These are phyloP conservation scores for Hypocrella siamensis DNA, from an alignment of 2,329 filamentous ascomycete species.

Conservation along the genomic window DNA sequence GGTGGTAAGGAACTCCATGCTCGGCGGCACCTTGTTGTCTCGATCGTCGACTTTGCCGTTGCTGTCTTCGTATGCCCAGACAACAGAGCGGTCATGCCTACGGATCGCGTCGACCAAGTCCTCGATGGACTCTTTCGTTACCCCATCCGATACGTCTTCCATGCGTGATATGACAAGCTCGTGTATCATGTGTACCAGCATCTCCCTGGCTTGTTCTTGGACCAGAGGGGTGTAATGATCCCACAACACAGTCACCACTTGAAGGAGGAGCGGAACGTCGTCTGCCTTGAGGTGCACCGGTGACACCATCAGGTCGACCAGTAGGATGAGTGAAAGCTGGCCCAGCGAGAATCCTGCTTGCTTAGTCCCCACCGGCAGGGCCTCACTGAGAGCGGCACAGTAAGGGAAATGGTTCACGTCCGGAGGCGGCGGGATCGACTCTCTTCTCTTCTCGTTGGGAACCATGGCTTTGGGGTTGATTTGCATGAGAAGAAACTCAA, in stretches of 20 bases:
- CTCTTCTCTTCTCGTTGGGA: constrained; percentile 64
- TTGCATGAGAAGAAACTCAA: constrained; percentile 84
- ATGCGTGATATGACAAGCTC: constrained; percentile 75
- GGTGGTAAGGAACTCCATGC: constrained; percentile 73
- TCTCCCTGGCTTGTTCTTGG: constrained; percentile 90
- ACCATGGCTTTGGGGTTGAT: constrained; percentile 97
- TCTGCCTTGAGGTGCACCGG: constrained; percentile 68
- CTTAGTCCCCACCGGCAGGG: constrained; percentile 77
- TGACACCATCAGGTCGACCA: constrained; percentile 92
- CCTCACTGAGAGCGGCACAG: constrained; percentile 67
- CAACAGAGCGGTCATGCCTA: constrained; percentile 65
- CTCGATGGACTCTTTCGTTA: constrained; percentile 62
- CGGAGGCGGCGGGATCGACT: constrained; percentile 50
- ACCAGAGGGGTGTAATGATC: constrained; percentile 93
- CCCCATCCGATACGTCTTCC: constrained; percentile 47
- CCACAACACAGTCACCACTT: constrained; percentile 89
- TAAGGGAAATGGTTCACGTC: constrained; percentile 71
- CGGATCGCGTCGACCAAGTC: constrained; percentile 78
- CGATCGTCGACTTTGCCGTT: constrained; percentile 62
- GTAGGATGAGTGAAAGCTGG: constrained; percentile 78
- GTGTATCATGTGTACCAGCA: constrained; percentile 95
- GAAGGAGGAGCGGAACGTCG: constrained; percentile 70
- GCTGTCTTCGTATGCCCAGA: constrained; percentile 91
- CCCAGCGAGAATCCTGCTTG: constrained; percentile 84
- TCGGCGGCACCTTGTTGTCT: constrained; percentile 65